Evolutionary conservation across 192 early-diverging fungal genomes (phyloP), one percentile per base, ranked within the genome.

Genomic region (Entomortierella beljakovae): DNA sequence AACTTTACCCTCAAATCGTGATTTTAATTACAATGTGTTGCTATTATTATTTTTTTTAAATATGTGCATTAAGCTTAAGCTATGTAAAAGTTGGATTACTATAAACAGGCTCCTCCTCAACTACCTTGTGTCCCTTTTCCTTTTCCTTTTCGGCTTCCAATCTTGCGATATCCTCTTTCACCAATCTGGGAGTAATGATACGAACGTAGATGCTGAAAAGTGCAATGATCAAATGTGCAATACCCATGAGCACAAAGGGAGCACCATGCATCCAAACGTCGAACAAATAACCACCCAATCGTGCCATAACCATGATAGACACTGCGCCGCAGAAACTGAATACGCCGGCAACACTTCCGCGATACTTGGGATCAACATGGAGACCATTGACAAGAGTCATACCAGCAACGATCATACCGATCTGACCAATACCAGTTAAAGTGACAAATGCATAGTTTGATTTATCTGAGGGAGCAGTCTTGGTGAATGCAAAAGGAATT

Each of bases 371-470:
- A 1, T 88, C 81, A 1, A 92, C 79, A 37, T 80, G 71, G 22
- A 69, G 55, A 8, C 82, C 85, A 29, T 88, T 87, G 34, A 92
- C 86, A 28, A 94, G 72, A 0, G 89, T 73, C 55, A 94, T 85
- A 6, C 87, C 88, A 3, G 86, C 75, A 42, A 92, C 82, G 29
- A 94, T 87, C 79, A 92, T 85, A 52, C 91, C 92, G 57, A 91
- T 87, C 56, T 85, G 67, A 63, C 90, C 70, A 84, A 79, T 87
- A 40, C 90, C 85, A 23, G 88, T 70, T 29, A 82, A 34, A 28
- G 80, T 74, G 57, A 85, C 62, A 48, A 84, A 71, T n/a, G 67
- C 88, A 25, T 82, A 61, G 49, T 75, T 75, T 18, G 75, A 62
- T 26, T 74, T 76, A 8, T 68, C 68, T n/a, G 81, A 88, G 18